A percentile compares a stretch with the other conserved stretches of the same genome.
Conservation (phyloP, 305 asterid species). For the Ajuga reptans region DNA sequence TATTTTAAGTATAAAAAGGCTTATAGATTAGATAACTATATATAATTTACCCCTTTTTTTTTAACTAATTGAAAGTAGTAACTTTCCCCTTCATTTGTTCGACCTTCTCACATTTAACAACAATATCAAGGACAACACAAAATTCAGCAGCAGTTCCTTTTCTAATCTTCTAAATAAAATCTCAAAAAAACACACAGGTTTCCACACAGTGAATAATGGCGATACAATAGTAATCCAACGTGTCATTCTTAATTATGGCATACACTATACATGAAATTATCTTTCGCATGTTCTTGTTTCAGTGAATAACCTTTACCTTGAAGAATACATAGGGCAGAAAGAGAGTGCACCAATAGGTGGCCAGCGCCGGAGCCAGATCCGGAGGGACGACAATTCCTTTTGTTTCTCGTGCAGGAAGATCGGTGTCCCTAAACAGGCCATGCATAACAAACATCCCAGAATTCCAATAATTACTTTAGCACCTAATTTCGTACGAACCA, state of each 20-base stretch:
- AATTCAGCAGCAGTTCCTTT: background rate
- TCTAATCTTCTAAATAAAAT: background rate
- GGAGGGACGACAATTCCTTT: background rate
- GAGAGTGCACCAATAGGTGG: constrained; percentile 6
- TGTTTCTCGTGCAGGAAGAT: constrained; percentile 11
- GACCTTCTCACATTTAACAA: background rate
- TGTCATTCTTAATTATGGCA: constrained; percentile 13
- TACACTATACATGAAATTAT: constrained; percentile 38
- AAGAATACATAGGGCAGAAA: constrained; percentile 13
- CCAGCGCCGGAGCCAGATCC: background rate
- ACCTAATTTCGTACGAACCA: constrained; percentile 95
- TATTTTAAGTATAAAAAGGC: too few relatives aligned
- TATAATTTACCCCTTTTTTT: too few relatives aligned
- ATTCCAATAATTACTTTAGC: constrained; percentile 34
- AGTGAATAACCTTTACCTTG: constrained; percentile 17
- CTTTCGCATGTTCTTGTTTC: too few relatives aligned
- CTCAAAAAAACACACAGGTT: background rate
- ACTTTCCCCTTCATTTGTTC: too few relatives aligned
- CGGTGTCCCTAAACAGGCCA: constrained; percentile 8
- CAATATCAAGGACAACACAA: background rate
- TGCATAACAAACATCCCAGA: constrained; percentile 7
- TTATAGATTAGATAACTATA: too few relatives aligned
- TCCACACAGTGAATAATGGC: background rate
- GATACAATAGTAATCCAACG: constrained; percentile 4
- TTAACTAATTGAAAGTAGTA: background rate